Percentiles rank a stretch among this genome's conserved stretches.
These are phyloP conservation scores for Blastomyces emzantsi DNA, from an alignment of 2,329 filamentous ascomycete species.

Conservation along the genomic window DNA sequence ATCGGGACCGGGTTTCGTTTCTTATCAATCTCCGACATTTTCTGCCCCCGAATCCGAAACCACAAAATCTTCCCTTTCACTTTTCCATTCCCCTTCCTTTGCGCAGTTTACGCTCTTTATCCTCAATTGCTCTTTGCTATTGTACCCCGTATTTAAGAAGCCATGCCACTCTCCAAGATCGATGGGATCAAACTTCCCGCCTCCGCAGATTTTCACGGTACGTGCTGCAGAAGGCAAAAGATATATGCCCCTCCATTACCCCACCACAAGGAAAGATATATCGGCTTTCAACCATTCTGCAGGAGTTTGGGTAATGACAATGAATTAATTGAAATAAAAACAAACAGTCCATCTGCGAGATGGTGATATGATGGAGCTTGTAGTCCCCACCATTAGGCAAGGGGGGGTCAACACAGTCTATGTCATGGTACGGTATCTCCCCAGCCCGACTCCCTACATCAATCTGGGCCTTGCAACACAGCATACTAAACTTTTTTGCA, in stretches of 20 bases:
- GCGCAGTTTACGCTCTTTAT: not conserved
- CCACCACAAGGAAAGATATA: conserved; percentile 7
- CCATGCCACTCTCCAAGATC: conserved; percentile 29
- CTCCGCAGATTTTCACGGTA: conserved; percentile 55
- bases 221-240: conserved; percentile 13
- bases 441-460: not conserved
- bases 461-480: not conserved
- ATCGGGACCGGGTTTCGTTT: not conserved
- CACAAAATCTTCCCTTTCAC: not conserved
- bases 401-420: conserved; percentile 58
- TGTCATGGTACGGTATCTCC: conserved; percentile 38
- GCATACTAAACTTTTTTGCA: conserved; percentile 16
- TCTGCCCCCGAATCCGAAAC: not conserved
- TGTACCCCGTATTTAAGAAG: not conserved
- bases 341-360: conserved; percentile 56
- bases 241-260: conserved; percentile 15
- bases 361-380: conserved; percentile 52
- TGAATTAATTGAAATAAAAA: not conserved
- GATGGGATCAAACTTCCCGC: conserved; percentile 47
- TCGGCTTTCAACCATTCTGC: not conserved
- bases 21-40: not conserved
- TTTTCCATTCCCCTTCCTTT: not conserved
- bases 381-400: conserved; percentile 46
- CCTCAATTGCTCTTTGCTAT: not conserved
- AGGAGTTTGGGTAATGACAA: not conserved